Base-by-base conservation (phyloP, 768 basidiomycete species). In the Suillus paluster region DNA sequence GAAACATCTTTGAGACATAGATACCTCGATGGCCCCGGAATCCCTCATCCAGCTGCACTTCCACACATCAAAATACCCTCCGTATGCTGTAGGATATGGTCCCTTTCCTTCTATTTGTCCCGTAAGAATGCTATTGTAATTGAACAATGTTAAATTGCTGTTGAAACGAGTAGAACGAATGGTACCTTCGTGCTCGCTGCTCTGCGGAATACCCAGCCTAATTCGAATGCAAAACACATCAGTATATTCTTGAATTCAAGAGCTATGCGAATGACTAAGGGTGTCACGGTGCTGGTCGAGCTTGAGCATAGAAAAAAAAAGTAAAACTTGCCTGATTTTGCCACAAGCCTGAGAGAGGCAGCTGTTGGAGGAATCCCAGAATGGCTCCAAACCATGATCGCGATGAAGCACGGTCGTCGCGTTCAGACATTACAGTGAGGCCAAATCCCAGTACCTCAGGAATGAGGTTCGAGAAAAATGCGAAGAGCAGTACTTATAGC, bases 41-140 rank as follows among this genome's bases (percentile, higher is more conserved):
- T 70, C 65, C 36, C 61, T 62, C 15, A 67, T 53, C 67, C 65
- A 71, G 41, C 63, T 70, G 15, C 63, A 64, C 52, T 57, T 64
- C 63, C 63, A 64, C 9, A 64, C 55, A 27, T 64, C 63, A 49
- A 53, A 52, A 39, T 54, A 63, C 25, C 50, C 60, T 34, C 62
- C 62, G 14, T 61, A 44, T 11, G 60, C 36, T 45, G 48, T 52
- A 15, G 63, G 55, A 42, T 57, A 62, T 4, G 61, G 14, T 25
- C 44, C 63, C 25, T 52, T 61, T 19, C 54, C 46, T 15, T 12
- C 33, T 27, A 63, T 41, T 41, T 63, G 45, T 25, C 39, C 60
- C 33, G 62, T 63, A 34, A 63, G 60, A 21, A 69, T 57, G 45
- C 60, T 62, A 21, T 49, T 56, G 59, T 44, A 25, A 25, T 3